A percentile compares a stretch with the other conserved stretches of the same genome.
These are phyloP conservation scores for Prunus dulcis DNA, from an alignment of 306 rosid genomes.

Conservation along the genomic window DNA sequence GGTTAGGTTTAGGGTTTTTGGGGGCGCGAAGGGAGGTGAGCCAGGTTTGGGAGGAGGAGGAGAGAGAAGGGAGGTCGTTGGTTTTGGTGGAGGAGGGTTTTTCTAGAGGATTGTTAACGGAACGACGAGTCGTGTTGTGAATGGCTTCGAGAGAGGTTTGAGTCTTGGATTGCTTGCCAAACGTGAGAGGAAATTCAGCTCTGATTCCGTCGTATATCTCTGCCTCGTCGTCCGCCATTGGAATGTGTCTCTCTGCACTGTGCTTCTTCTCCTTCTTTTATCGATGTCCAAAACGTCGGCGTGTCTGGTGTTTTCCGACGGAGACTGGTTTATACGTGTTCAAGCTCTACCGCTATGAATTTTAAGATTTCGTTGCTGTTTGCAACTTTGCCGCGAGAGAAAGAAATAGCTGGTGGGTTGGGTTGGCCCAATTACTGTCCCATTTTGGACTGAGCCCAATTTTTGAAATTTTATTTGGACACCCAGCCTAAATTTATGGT, in stretches of 20 bases:
- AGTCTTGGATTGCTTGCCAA: conserved; percentile 86
- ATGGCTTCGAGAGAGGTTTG: conserved; percentile 78
- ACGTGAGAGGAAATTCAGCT: conserved; percentile 75
- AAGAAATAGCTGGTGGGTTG: background rate
- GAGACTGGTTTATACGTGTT: background rate
- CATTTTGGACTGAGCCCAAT: background rate
- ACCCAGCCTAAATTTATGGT: background rate
- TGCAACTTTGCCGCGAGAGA: background rate
- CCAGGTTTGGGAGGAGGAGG: conserved; percentile 75
- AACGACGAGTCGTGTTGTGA: conserved; percentile 81
- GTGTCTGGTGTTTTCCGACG: background rate
- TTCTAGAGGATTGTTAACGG: conserved; percentile 16
- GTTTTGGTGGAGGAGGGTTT: conserved; percentile 20
- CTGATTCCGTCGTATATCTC: conserved; percentile 72
- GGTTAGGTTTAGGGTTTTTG: conserved; percentile 39
- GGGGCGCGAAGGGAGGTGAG: conserved; percentile 54
- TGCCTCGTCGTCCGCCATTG: conserved; percentile 57
- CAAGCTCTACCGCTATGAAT: background rate
- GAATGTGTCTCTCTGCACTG: no score
- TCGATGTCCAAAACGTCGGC: background rate
- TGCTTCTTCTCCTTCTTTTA: background rate
- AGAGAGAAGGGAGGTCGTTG: conserved; percentile 49
- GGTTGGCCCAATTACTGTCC: background rate
- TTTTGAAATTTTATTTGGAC: background rate
- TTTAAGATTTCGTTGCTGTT: background rate